phyloP scores from a whole-genome alignment of 2,329 filamentous ascomycete species.

The Xylariaceae sp. region DNA sequence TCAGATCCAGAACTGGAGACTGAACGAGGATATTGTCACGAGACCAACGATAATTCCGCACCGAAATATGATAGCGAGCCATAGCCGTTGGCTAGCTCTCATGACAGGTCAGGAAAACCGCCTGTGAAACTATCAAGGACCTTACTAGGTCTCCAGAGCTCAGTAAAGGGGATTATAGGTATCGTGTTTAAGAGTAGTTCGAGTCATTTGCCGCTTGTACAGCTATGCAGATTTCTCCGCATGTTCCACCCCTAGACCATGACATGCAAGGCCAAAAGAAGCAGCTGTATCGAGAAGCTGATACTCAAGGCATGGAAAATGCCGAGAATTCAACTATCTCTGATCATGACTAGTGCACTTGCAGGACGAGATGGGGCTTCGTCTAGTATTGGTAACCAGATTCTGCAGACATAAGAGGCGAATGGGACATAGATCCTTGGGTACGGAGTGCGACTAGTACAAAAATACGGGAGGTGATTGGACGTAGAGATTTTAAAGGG shows the following conservation, averaged over 20 bases:
- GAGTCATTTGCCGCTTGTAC: not conserved
- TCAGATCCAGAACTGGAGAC: slow-evolving; percentile 26
- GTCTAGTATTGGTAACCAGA: not conserved
- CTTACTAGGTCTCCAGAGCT: not conserved
- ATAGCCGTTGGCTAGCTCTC: slow-evolving; percentile 6
- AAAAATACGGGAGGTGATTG: not conserved
- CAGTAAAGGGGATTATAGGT: not conserved
- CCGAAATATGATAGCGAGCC: slow-evolving; percentile 23
- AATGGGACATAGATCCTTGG: not conserved
- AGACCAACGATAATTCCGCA: slow-evolving; percentile 30
- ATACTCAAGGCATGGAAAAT: not conserved
- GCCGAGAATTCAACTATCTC: not conserved
- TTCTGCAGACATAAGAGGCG: slow-evolving; percentile 6
- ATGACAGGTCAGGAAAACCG: not conserved
- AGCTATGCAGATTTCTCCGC: not conserved
- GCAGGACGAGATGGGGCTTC: not conserved
- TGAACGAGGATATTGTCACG: slow-evolving; percentile 27
- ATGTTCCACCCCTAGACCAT: not conserved
- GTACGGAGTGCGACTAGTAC: not conserved
- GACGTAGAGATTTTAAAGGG: not conserved
- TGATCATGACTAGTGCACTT: not conserved
- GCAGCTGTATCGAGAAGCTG: not conserved
- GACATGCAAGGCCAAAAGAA: not conserved
- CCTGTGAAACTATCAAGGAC: not conserved
- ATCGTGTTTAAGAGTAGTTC: not conserved